Percentiles rank a stretch among this genome's conserved stretches.
phyloP scores from a whole-genome alignment of 805 yeast species.

The Cyberlindnera americana region DNA sequence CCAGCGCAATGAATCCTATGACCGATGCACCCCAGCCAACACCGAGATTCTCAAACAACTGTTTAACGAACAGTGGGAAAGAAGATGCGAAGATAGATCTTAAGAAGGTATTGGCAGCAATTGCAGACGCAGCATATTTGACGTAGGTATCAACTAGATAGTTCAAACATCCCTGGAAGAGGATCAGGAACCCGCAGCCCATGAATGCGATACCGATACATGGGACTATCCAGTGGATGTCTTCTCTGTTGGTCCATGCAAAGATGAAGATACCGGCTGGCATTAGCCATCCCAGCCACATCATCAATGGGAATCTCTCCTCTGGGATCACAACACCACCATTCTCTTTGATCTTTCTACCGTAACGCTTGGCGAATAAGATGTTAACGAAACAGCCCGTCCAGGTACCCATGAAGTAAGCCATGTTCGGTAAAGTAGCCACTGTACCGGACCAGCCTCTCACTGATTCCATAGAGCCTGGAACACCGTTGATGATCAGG shows the following conservation, averaged over 20 bases:
- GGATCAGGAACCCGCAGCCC: constrained; percentile 50
- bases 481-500: constrained; percentile 41
- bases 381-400: constrained; percentile 33
- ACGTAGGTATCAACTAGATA: constrained; percentile 61
- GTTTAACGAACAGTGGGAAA: constrained; percentile 56
- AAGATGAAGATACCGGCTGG: constrained; percentile 55
- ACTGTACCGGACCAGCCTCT: constrained; percentile 33
- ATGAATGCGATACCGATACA: constrained; percentile 52
- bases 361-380: constrained; percentile 29
- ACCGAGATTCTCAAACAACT: constrained; percentile 47
- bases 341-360: constrained; percentile 35
- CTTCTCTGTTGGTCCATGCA: constrained; percentile 55
- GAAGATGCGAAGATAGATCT: constrained; percentile 58
- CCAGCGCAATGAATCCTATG: constrained; percentile 48
- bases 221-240: constrained; percentile 52
- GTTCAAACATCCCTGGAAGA: constrained; percentile 57
- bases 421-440: constrained; percentile 33
- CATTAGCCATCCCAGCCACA: constrained; percentile 41
- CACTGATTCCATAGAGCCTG: constrained; percentile 32
- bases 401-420: constrained; percentile 37
- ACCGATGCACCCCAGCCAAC: constrained; percentile 54
- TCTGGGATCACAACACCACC: constrained; percentile 56
- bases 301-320: constrained; percentile 53
- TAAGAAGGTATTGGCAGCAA: constrained; percentile 60
- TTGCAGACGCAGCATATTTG: constrained; percentile 56